Base-by-base conservation (phyloP, 345 rosid genomes). In the Odontarrhena argentea region DNA sequence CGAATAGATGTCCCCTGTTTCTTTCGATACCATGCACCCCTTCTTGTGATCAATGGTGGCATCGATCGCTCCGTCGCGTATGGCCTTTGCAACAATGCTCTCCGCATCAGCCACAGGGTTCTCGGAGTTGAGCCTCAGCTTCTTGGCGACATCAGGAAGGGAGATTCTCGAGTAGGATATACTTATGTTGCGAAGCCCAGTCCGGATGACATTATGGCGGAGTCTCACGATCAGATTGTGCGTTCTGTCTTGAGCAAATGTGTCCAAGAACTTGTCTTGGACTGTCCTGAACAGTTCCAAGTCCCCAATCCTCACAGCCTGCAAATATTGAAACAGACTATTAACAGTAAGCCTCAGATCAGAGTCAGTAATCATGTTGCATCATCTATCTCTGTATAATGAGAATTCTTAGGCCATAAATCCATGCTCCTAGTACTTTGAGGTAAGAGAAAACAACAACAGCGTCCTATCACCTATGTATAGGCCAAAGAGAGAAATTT, bases 251-350 rank as follows among this genome's bases (percentile, higher is more conserved):
- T 74, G 41, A 55, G 72, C 70, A 79, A 88, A 91, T 37, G 88
- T 85, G 60, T 67, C 60, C 12, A 86, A 73, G 78, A 88, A 93
- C 78, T 84, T 88, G 63, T 88, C 96, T 1, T 90, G 94, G 12
- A 88, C 91, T 12, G 73, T 74, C 68, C 83, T 83, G 61, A 90
- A 93, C 62, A 89, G 81, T 76, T 93, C 98, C 81, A 93, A 81
- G 76, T 93, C 96, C 5, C 98, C 98, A 52, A 90, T 85, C 47
- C 87, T 74, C 40, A 93, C 96, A 69, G 97, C 98, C 97, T 88
- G 81, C 56, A 60, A 48, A 76, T 50, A 53, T 37, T 37, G 46
- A 57, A 59, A 69, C 38, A 64, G 32, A 54, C 51, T 18, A 12
- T 18, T 42, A 55, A 49, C 37, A 2, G 26, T 41, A 40, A 32